A percentile compares a stretch with the other conserved stretches of the same genome.
Evolutionary conservation across 768 basidiomycete species (phyloP).

Genomic region (Tylopilus sp.): DNA sequence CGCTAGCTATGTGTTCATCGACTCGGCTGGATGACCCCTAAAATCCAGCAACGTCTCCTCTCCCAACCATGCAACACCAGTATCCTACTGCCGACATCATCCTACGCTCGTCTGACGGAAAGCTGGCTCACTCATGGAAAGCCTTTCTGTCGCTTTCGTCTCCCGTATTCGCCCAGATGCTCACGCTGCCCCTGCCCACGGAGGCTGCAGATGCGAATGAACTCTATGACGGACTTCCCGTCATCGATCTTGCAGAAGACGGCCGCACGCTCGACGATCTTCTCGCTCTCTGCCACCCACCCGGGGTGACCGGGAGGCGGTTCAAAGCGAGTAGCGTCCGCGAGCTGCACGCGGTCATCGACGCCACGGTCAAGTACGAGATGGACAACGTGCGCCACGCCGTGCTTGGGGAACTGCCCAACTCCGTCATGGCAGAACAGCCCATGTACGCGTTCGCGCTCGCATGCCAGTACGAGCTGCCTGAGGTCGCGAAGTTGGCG

Average conservation of each 20-base stretch:
- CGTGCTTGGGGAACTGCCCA: conserved; percentile 4
- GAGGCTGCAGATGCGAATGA: not conserved
- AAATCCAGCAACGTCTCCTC: not conserved
- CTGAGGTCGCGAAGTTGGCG: conserved; percentile 1
- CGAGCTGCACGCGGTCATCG: conserved; percentile 10
- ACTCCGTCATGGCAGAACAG: not conserved
- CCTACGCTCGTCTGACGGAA: conserved; percentile 13
- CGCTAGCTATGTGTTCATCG: too few relatives aligned
- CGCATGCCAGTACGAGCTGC: conserved; percentile 7
- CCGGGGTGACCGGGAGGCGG: not conserved
- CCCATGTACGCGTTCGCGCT: conserved; percentile 10
- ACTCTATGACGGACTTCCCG: not conserved
- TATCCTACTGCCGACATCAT: conserved; percentile 10
- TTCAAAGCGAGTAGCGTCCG: not conserved
- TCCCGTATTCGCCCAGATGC: conserved; percentile 14
- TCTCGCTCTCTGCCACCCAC: conserved; percentile 11
- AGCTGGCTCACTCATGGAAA: conserved; percentile 8
- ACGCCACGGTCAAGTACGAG: conserved; percentile 14
- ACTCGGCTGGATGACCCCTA: not conserved
- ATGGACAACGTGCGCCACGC: conserved; percentile 5
- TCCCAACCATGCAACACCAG: conserved; percentile 8
- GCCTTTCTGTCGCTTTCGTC: conserved; percentile 7
- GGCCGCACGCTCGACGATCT: conserved; percentile 4
- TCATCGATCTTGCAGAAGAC: conserved; percentile 14
- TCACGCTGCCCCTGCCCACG: conserved; percentile 14